These are phyloP conservation scores for Periconia sp. DNA, from an alignment of 2,329 filamentous ascomycete genomes.

Conservation along the genomic window DNA sequence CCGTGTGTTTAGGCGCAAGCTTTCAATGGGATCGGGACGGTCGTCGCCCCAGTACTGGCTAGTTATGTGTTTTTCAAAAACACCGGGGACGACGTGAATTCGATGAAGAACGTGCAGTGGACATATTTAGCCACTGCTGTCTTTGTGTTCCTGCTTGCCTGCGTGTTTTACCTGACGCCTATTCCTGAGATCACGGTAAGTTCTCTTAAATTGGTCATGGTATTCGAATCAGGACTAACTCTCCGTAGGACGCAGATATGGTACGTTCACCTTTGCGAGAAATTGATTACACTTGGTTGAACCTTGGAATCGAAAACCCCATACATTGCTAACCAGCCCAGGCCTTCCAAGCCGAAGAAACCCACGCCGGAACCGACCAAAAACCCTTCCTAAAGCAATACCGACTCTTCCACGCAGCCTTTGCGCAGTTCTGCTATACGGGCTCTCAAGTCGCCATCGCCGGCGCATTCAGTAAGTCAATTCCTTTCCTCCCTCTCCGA, in stretches of 20 bases:
- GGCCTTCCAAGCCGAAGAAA: constrained; percentile 49
- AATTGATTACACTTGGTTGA: no score
- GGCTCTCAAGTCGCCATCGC: constrained; percentile 67
- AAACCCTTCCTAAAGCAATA: constrained; percentile 64
- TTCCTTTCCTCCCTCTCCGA: constrained; percentile 57
- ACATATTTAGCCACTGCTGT: constrained; percentile 64
- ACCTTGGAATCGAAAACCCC: no score
- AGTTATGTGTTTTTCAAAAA: constrained; percentile 64
- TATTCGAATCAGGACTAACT: neutral
- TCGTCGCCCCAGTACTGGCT: constrained; percentile 59
- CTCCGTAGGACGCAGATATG: constrained; percentile 53
- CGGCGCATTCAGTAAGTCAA: constrained; percentile 28
- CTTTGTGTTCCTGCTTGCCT: constrained; percentile 60
- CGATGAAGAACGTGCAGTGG: constrained; percentile 64
- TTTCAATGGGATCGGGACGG: constrained; percentile 50
- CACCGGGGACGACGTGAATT: constrained; percentile 49
- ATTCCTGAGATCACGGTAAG: constrained; percentile 57
- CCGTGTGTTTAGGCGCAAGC: constrained; percentile 50
- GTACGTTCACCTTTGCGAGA: neutral
- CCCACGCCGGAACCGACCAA: constrained; percentile 41
- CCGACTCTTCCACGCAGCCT: constrained; percentile 72
- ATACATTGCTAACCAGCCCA: neutral
- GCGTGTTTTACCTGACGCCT: constrained; percentile 60
- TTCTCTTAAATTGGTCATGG: neutral
- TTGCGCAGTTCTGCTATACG: constrained; percentile 79